These are phyloP conservation scores for Candolleomyces eurysporus DNA, from an alignment of 768 basidiomycete species.

Conservation along the genomic window DNA sequence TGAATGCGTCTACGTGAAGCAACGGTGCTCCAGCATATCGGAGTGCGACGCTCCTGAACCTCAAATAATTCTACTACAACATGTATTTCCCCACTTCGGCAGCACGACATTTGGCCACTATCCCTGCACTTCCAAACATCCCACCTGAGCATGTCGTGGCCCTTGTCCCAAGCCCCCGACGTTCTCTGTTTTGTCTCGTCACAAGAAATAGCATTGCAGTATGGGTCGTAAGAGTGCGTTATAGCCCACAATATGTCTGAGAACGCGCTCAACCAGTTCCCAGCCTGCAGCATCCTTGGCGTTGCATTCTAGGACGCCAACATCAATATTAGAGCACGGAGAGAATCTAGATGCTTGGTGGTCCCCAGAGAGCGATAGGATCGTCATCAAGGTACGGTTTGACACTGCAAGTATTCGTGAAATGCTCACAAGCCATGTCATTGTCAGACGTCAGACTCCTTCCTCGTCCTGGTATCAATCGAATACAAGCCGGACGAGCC, in stretches of 20 bases:
- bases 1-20: background rate
- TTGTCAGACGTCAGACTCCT: conserved; percentile 77
- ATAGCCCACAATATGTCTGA: background rate
- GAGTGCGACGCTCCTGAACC: background rate
- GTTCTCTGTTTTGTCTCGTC: conserved; percentile 74
- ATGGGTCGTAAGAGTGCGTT: conserved; percentile 71
- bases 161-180: conserved; percentile 65
- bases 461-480: conserved; percentile 72
- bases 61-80: background rate
- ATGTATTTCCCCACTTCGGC: conserved; percentile 91
- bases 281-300: conserved; percentile 75
- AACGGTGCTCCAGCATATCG: background rate
- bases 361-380: conserved; percentile 77
- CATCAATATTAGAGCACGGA: conserved; percentile 82
- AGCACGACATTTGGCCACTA: conserved; percentile 68
- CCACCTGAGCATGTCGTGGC: conserved; percentile 57
- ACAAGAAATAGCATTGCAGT: conserved; percentile 70
- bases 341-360: conserved; percentile 72
- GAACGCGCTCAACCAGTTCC: background rate
- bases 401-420: background rate
- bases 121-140: conserved; percentile 65
- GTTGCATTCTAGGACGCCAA: conserved; percentile 70
- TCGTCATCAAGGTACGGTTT: conserved; percentile 71
- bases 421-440: background rate
- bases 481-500: conserved; percentile 53